These are phyloP conservation scores for Malassezia caprae DNA, from an alignment of 1,284 basidiomycete genomes.

Conservation along the genomic window DNA sequence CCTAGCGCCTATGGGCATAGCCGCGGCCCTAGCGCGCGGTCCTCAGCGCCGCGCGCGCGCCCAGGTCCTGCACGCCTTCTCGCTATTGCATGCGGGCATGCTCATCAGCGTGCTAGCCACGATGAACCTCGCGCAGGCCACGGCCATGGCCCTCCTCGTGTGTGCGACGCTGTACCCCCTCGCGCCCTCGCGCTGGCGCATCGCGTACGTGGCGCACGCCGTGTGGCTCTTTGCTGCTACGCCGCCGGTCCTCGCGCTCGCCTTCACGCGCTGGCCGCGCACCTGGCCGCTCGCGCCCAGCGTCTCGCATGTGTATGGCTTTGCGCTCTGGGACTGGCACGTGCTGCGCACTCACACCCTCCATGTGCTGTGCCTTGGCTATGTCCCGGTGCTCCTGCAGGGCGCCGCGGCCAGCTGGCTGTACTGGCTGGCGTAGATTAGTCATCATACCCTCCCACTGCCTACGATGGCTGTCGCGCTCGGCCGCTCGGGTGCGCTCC, in stretches of 20 bases:
- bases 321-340: constrained; percentile 13
- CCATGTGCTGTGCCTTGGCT: constrained; percentile 7
- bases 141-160: constrained; percentile 14
- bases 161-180: constrained; percentile 13
- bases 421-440: constrained; percentile 1
- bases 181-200: not conserved
- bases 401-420: not conserved
- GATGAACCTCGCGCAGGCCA: constrained; percentile 34
- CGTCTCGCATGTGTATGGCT: not conserved
- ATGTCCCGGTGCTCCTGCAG: constrained; percentile 11
- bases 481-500: not conserved
- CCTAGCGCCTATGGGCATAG: not conserved
- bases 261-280: not conserved
- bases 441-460: not conserved
- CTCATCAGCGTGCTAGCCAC: constrained; percentile 28
- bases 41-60: constrained; percentile 13
- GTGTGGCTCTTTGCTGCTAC: not conserved
- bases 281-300: not conserved
- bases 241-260: not conserved
- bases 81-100: constrained; percentile 35
- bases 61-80: constrained; percentile 28
- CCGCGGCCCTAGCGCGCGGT: not conserved
- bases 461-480: not conserved
- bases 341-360: constrained; percentile 9
- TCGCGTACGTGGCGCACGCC: not conserved